Percentiles rank a stretch among this genome's conserved stretches.
These are phyloP conservation scores for Thelonectria rubi DNA, from an alignment of 2,329 filamentous ascomycete genomes.

Conservation along the genomic window DNA sequence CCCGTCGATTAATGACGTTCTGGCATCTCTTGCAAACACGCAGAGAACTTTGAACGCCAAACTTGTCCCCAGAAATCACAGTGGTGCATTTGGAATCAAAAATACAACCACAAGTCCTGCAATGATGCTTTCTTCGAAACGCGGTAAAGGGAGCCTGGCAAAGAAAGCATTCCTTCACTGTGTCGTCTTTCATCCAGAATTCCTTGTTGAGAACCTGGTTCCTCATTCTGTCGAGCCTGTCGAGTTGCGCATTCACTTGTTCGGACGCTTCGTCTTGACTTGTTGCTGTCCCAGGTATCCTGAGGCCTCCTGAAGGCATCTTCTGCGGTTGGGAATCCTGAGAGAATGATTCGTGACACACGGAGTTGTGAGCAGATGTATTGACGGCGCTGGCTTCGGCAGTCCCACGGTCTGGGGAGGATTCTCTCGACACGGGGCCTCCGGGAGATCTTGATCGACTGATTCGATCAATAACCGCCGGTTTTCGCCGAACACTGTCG, in stretches of 20 bases:
- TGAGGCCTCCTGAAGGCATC: constrained; percentile 56
- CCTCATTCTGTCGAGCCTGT: constrained; percentile 77
- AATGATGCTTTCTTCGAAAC: constrained; percentile 96
- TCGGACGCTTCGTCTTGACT: constrained; percentile 65
- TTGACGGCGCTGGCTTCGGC: constrained; percentile 66
- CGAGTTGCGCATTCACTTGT: constrained; percentile 67
- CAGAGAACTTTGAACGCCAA: constrained; percentile 85
- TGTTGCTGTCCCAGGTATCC: constrained; percentile 65
- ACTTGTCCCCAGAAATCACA: constrained; percentile 85
- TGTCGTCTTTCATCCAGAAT: constrained; percentile 99
- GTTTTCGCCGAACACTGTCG: constrained; percentile 53
- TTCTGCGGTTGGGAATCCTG: constrained; percentile 57
- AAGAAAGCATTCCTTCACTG: constrained; percentile 95
- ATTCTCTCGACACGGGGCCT: constrained; percentile 62
- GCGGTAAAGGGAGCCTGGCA: constrained; percentile 92
- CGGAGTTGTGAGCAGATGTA: constrained; percentile 66
- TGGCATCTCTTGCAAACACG: constrained; percentile 94
- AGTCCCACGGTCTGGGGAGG: constrained; percentile 65
- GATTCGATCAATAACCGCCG: constrained; percentile 66
- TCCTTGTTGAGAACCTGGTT: constrained; percentile 92
- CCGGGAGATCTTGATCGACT: constrained; percentile 56
- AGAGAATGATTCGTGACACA: constrained; percentile 66
- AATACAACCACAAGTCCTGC: constrained; percentile 95
- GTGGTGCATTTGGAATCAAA: constrained; percentile 97
- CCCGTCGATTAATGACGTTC: constrained; percentile 86